Conservation (phyloP, 2,329 filamentous ascomycete species). For the Pyrenophora graminea region DNA sequence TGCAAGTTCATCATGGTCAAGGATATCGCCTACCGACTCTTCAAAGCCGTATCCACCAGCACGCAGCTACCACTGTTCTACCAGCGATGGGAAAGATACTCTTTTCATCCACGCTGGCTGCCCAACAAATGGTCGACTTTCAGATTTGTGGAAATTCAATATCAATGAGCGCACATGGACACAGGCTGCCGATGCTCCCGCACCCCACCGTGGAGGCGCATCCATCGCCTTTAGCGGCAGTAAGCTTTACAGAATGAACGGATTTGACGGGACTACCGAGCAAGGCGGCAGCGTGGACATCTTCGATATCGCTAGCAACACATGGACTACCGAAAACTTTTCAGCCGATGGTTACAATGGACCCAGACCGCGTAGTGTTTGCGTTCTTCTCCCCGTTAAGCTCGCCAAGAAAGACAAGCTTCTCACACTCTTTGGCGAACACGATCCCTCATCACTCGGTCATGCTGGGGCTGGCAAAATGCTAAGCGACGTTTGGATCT, state of each 20-base stretch:
- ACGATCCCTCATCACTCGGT: conserved; percentile 57
- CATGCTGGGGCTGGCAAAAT: conserved; percentile 63
- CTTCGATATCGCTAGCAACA: conserved; percentile 46
- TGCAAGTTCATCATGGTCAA: conserved; percentile 65
- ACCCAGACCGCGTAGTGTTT: conserved; percentile 57
- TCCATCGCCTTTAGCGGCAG: conserved; percentile 67
- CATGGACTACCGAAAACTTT: conserved; percentile 50
- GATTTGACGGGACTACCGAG: conserved; percentile 72
- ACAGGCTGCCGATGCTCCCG: conserved; percentile 68
- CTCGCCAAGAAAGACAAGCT: conserved; percentile 46
- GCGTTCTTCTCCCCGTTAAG: conserved; percentile 50
- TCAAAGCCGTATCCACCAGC: conserved; percentile 61
- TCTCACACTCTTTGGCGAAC: conserved; percentile 60
- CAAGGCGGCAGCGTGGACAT: conserved; percentile 74
- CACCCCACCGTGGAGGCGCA: conserved; percentile 67
- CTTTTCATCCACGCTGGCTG: conserved; percentile 80
- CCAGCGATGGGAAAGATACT: conserved; percentile 68
- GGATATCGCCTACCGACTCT: conserved; percentile 60
- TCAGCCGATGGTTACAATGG: conserved; percentile 51
- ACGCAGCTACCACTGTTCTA: conserved; percentile 72
- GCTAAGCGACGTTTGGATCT: conserved; percentile 58
- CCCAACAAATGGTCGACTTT: conserved; percentile 63
- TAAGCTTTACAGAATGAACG: conserved; percentile 77
- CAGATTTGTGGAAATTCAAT: conserved; percentile 80
- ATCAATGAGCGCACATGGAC: conserved; percentile 68